Evolutionary conservation across 2,329 filamentous ascomycete species (phyloP).

Genomic region (Colletotrichum melonis): DNA sequence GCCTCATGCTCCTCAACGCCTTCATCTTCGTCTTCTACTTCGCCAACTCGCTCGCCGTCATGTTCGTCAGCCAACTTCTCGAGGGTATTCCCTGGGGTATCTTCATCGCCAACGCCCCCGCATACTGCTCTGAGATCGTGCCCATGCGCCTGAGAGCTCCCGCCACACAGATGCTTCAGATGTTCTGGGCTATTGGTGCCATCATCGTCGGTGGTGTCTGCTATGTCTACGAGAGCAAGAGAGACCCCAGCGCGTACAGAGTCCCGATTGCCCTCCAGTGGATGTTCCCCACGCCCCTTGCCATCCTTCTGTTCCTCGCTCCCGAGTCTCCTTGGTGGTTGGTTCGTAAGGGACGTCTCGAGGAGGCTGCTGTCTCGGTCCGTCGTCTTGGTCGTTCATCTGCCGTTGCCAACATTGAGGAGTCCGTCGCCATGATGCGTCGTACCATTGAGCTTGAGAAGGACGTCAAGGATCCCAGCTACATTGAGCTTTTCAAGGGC

Average conservation of each 20-base stretch:
- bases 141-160: constrained; percentile 68
- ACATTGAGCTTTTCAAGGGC: constrained; percentile 65
- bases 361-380: constrained; percentile 56
- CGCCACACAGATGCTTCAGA: constrained; percentile 72
- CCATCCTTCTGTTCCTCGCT: constrained; percentile 61
- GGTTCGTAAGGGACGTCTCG: constrained; percentile 61
- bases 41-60: constrained; percentile 52
- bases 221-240: constrained; percentile 60
- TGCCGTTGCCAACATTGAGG: constrained; percentile 34
- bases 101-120: constrained; percentile 73
- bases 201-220: constrained; percentile 71
- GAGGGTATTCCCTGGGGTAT: constrained; percentile 75
- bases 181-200: constrained; percentile 72
- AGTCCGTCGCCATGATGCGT: constrained; percentile 44
- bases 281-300: constrained; percentile 67
- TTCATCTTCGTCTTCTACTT: constrained; percentile 67
- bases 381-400: constrained; percentile 55
- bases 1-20: constrained; percentile 66
- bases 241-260: constrained; percentile 46
- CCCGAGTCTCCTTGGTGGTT: constrained; percentile 68
- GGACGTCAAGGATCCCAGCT: constrained; percentile 56
- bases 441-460: constrained; percentile 67
- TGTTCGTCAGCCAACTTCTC: constrained; percentile 66
- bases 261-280: constrained; percentile 68
- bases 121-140: constrained; percentile 72